These are phyloP conservation scores for Skeletonema tropicum DNA, from an alignment of 108 stramenopile species.

Conservation along the genomic window DNA sequence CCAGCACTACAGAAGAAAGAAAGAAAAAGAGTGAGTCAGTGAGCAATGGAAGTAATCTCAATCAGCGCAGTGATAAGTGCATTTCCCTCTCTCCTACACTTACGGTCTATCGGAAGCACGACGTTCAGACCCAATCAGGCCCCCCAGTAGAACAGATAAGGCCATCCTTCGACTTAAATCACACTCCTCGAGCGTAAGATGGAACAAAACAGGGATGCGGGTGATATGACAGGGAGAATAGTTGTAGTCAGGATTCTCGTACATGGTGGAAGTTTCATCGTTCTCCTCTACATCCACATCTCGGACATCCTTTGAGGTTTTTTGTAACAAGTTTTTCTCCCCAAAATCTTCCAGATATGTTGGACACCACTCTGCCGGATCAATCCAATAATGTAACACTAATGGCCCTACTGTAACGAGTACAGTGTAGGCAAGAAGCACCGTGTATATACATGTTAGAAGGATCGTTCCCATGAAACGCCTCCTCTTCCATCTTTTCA, in stretches of 20 bases:
- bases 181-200: slow-evolving; percentile 77
- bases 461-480: slow-evolving; percentile 14
- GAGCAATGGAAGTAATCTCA: not conserved
- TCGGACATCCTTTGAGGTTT: slow-evolving; percentile 11
- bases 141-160: slow-evolving; percentile 61
- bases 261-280: slow-evolving; percentile 11
- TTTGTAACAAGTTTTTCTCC: slow-evolving; percentile 8
- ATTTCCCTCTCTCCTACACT: not conserved
- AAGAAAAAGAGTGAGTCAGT: too few relatives aligned
- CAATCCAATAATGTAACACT: slow-evolving; percentile 18
- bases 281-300: slow-evolving; percentile 18
- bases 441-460: slow-evolving; percentile 9
- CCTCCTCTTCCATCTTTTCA: slow-evolving; percentile 4
- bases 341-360: slow-evolving; percentile 7
- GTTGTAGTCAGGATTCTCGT: slow-evolving; percentile 63
- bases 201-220: slow-evolving; percentile 49
- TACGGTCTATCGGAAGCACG: slow-evolving; percentile 81
- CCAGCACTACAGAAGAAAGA: slow-evolving; percentile 57
- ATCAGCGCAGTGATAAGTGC: too few relatives aligned
- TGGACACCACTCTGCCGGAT: slow-evolving; percentile 26
- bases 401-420: slow-evolving; percentile 19
- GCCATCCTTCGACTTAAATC: slow-evolving; percentile 63
- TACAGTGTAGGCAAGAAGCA: slow-evolving; percentile 17
- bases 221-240: slow-evolving; percentile 47
- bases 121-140: slow-evolving; percentile 84